phyloP scores from a whole-genome alignment of 352 stramenopile species.

The Aphanomyces astaci region DNA sequence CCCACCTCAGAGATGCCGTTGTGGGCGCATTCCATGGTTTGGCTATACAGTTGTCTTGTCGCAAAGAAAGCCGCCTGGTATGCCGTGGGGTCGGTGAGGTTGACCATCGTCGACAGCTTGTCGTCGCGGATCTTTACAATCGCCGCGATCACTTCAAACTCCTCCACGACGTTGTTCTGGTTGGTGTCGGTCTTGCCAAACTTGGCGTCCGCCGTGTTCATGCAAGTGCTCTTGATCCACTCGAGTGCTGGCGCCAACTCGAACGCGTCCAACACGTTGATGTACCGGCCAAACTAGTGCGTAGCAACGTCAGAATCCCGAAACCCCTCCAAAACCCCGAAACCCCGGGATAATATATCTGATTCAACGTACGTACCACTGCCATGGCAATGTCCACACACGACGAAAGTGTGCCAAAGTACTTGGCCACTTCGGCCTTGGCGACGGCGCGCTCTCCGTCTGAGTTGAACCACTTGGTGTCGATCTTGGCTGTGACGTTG shows the following conservation, averaged over 20 bases:
- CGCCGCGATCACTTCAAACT: neutral
- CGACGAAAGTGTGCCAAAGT: neutral
- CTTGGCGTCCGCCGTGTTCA: neutral
- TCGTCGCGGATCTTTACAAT: neutral
- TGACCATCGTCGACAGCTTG: neutral
- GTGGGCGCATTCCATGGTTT: neutral
- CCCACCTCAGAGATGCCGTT: neutral
- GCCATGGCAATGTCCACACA: neutral
- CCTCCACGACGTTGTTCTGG: neutral
- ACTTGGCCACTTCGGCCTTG: neutral
- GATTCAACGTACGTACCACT: neutral
- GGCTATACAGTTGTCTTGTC: neutral
- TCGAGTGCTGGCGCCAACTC: neutral
- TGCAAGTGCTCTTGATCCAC: neutral
- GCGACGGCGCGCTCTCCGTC: neutral
- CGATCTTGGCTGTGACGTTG: neutral
- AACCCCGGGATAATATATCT: neutral
- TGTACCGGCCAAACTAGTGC: conserved; percentile 1
- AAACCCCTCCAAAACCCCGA: no score
- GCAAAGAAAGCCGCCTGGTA: neutral
- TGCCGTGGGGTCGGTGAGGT: neutral
- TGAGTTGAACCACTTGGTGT: neutral
- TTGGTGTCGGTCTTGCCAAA: conserved; percentile 15
- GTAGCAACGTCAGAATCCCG: neutral
- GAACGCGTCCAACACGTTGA: conserved; percentile 4